These are phyloP conservation scores for Quercus parvula DNA, from an alignment of 306 rosid species.

Conservation along the genomic window DNA sequence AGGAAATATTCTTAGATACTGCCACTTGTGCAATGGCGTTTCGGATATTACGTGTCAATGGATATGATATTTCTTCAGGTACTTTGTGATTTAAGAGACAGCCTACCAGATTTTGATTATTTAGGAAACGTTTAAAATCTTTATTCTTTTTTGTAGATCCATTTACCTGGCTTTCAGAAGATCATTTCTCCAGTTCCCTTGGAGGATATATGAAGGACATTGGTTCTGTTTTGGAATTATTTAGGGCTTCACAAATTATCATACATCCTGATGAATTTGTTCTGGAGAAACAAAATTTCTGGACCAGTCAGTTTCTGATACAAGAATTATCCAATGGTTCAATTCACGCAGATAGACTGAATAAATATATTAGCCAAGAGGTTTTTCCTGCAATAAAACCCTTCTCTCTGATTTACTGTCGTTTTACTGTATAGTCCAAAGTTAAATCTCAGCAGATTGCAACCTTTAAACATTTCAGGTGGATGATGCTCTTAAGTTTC, in stretches of 20 bases:
- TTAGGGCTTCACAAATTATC: conserved; percentile 65
- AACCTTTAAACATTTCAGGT: conserved; percentile 42
- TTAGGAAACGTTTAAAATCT: background rate
- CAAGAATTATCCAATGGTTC: conserved; percentile 25
- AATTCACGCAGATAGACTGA: conserved; percentile 24
- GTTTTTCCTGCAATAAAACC: conserved; percentile 28
- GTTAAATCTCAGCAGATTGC: conserved; percentile 6
- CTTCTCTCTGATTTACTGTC: background rate
- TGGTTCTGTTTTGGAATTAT: conserved; percentile 58
- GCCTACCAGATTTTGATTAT: background rate
- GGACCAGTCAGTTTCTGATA: conserved; percentile 59
- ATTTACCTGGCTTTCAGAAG: conserved; percentile 57
- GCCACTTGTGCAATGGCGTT: conserved; percentile 82
- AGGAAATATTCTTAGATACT: conserved; percentile 63
- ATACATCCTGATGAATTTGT: conserved; percentile 58
- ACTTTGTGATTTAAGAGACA: conserved; percentile 11
- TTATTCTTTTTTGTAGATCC: conserved; percentile 50
- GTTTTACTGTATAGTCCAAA: background rate
- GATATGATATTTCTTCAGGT: conserved; percentile 81
- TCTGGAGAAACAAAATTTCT: conserved; percentile 49
- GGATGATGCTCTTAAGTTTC: conserved; percentile 52
- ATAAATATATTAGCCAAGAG: conserved; percentile 47
- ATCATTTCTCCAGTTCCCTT: conserved; percentile 52
- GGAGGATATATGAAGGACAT: conserved; percentile 74
- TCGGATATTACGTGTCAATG: conserved; percentile 59